Conservation (phyloP, 2,329 filamentous ascomycete genomes). For the Xylariomycetidae sp. region DNA sequence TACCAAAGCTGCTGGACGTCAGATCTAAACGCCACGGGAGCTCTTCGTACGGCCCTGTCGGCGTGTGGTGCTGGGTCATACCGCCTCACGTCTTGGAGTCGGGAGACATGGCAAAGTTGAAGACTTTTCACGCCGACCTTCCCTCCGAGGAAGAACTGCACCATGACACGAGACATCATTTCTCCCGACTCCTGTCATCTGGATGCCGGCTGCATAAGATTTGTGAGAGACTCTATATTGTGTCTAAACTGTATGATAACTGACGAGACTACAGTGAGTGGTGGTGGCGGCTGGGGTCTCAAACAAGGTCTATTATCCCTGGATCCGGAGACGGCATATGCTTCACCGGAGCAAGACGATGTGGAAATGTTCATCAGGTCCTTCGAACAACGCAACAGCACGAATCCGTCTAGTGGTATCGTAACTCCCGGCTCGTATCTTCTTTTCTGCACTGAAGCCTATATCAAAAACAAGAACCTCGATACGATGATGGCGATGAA, state of each 20-base stretch:
- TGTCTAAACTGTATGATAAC: constrained; percentile 14
- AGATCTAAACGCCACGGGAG: constrained; percentile 23
- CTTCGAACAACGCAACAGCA: constrained; percentile 32
- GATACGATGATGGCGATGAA: constrained; percentile 5
- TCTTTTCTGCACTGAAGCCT: constrained; percentile 55
- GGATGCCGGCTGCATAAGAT: constrained; percentile 45
- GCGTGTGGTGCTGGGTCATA: constrained; percentile 70
- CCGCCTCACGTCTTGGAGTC: constrained; percentile 33
- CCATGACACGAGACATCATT: too few relatives aligned
- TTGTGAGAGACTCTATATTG: constrained; percentile 29
- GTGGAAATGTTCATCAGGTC: constrained; percentile 50
- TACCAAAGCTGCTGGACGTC: constrained; percentile 53
- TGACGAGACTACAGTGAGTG: constrained; percentile 53
- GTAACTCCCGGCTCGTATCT: constrained; percentile 60
- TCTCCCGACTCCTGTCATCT: constrained; percentile 30
- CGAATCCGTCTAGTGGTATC: constrained; percentile 45
- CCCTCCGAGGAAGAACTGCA: too few relatives aligned
- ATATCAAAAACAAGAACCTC: constrained; percentile 11
- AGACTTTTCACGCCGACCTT: constrained; percentile 16
- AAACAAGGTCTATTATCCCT: constrained; percentile 76
- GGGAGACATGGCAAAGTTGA: constrained; percentile 15
- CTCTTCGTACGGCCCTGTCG: constrained; percentile 38
- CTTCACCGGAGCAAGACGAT: constrained; percentile 44
- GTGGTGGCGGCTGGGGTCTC: constrained; percentile 78
- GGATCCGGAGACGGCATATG: constrained; percentile 61